phyloP scores from a whole-genome alignment of 192 early-diverging fungal species.

The Neocallimastix lanati region DNA sequence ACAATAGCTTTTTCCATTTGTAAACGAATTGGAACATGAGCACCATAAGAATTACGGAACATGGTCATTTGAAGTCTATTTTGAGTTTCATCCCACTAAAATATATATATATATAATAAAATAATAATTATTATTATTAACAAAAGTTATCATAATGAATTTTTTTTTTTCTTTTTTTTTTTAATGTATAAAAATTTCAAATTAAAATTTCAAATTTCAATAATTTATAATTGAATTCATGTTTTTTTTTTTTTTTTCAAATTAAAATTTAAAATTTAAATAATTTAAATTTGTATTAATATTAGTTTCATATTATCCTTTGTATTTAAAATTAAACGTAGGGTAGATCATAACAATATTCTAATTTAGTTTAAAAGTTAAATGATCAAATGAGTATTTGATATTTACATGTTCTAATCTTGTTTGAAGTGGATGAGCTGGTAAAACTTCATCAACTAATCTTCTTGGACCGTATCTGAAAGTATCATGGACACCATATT shows the following conservation, averaged over 20 bases:
- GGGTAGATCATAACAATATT: not conserved
- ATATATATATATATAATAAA: no score
- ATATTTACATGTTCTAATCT: constrained; percentile 39
- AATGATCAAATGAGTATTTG: not conserved
- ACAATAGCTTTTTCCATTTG: constrained; percentile 76
- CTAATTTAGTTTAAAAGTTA: not conserved
- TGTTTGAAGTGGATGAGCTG: constrained; percentile 63
- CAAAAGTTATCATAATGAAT: no score
- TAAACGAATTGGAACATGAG: constrained; percentile 79
- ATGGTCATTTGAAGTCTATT: constrained; percentile 58
- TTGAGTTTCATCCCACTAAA: constrained; percentile 83
- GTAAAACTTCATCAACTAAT: constrained; percentile 37
- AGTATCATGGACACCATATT: constrained; percentile 67
- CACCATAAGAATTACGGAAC: constrained; percentile 61
- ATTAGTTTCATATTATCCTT: no score
- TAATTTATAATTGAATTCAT: no score
- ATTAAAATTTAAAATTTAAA: no score
- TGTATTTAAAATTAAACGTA: no score
- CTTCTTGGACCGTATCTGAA: constrained; percentile 52
- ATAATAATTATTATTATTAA: no score
- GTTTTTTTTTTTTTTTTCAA: no score
- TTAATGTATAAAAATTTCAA: no score
- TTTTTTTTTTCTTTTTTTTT: no score
- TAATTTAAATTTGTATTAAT: no score
- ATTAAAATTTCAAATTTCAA: no score